phyloP scores from a whole-genome alignment of 768 basidiomycete species.

The Macrolepiota albuminosa region DNA sequence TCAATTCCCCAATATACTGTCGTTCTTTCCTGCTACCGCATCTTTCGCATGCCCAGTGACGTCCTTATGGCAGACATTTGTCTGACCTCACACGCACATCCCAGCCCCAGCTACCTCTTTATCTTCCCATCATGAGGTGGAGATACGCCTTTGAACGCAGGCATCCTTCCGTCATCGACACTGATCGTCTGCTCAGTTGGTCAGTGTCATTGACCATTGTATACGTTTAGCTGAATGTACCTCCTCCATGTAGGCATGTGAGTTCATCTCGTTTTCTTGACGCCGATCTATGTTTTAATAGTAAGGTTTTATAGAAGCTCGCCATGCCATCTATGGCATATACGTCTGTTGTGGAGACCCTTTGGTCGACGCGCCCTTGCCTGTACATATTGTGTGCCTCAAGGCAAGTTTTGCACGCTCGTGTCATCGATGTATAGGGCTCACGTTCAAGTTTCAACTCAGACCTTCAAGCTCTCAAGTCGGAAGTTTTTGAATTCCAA shows the following conservation, averaged over 20 bases:
- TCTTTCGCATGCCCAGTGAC: too few species aligned
- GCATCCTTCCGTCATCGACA: not conserved
- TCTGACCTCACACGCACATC: too few species aligned
- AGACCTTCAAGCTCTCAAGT: not conserved
- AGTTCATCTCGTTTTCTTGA: not conserved
- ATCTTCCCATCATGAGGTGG: not conserved
- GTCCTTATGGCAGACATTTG: too few species aligned
- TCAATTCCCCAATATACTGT: not conserved
- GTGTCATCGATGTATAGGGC: not conserved
- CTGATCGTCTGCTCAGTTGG: not conserved
- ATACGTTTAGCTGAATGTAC: not conserved
- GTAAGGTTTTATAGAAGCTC: not conserved
- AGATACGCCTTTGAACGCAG: not conserved
- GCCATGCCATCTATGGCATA: not conserved
- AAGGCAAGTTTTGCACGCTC: too few species aligned
- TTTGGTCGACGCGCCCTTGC: not conserved
- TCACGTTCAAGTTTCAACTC: not conserved
- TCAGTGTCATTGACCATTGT: not conserved
- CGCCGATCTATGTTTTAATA: not conserved
- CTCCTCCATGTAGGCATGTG: not conserved
- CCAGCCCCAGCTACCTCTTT: too few species aligned
- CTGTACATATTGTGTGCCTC: too few species aligned
- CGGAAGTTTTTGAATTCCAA: not conserved
- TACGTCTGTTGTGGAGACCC: not conserved
- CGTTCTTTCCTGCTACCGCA: not conserved